A percentile compares a stretch with the other conserved stretches of the same genome.
These are phyloP conservation scores for Dendrobium officinale DNA, from an alignment of 106 monocot genomes.

Conservation along the genomic window DNA sequence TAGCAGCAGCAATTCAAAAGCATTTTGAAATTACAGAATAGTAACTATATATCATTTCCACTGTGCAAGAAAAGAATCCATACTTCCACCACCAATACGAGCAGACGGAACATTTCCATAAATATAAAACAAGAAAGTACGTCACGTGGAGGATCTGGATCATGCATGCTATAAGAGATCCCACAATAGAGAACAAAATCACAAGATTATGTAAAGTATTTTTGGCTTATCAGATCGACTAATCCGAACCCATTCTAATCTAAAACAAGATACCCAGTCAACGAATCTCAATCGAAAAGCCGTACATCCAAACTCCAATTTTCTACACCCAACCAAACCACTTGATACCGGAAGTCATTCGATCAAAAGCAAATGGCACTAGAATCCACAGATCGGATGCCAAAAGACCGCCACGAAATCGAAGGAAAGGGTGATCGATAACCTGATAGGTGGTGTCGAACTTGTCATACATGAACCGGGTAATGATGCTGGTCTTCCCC, in stretches of 20 bases:
- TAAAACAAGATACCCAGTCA: not conserved
- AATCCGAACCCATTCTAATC: not conserved
- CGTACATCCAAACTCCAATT: not conserved
- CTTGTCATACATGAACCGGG: slow-evolving; percentile 22
- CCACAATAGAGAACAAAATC: not conserved
- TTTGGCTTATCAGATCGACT: not conserved
- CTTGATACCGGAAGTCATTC: not conserved
- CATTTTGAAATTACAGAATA: not conserved
- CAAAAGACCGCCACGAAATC: not conserved
- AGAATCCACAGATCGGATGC: slow-evolving; percentile 2
- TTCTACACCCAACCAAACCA: not conserved
- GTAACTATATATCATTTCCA: not conserved
- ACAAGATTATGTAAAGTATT: not conserved
- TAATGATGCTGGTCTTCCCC: slow-evolving; percentile 26
- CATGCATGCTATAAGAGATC: not conserved
- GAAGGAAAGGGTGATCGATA: not conserved
- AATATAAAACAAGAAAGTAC: not conserved
- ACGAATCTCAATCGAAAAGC: not conserved
- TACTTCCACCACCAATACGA: not conserved
- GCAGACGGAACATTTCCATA: not conserved
- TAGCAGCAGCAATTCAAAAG: not conserved
- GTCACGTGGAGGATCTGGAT: not conserved
- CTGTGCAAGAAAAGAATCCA: not conserved
- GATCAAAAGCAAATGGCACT: slow-evolving; percentile 5
- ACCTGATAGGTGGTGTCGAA: slow-evolving; percentile 28